Base-by-base conservation (phyloP, 2,329 filamentous ascomycete genomes). In the Fusarium abutilonis region DNA sequence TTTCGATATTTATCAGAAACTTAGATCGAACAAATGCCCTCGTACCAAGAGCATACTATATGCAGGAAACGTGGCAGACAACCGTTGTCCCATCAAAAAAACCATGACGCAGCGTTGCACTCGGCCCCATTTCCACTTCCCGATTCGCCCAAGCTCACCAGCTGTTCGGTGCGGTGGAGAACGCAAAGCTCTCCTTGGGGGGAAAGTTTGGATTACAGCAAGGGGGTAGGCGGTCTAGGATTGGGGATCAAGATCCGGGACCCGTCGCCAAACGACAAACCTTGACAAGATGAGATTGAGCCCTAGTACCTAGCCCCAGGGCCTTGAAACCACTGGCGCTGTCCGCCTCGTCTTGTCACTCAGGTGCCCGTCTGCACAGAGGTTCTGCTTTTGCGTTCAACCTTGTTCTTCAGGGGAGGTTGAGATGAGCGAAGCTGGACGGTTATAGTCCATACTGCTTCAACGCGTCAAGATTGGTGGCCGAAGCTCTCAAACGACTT, bases 61-160 rank as follows among this genome's bases (percentile, higher is more conserved):
- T 55, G 57, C 51, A 64, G 46, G 45, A 48, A 48, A 66, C 60
- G 52, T 52, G 57, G 56, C 51, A 57, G 49, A 26, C 42, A 42
- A 60, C 46, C 35, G 46, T 49, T 48, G 53, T 60, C 52, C 61
- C 29, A 56, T 39, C 32, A 46, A 45, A 36, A 36, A 19, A 32
- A 31, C 62, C 59, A 64, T 65, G 64, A 67, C 57, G 52, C 65
- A 68, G 55, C 50, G 56, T 57, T 45, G 42, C 48, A 60, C 23
- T 42, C 47, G 47, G 57, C 43, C 40, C 64, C 56, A 46, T 65
- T 55, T 48, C 41, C 34, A 40, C 39, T 53, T 55, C 56, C 60
- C 45, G 59, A 70, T 66, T 60, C 55, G 67, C 67, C 53, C 67
- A 67, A 53, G 55, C 61, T 48, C 61, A 70, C 68, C 68, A 60